These are phyloP conservation scores for Phytophthora sp. DNA, from an alignment of 352 stramenopile species.

Conservation along the genomic window DNA sequence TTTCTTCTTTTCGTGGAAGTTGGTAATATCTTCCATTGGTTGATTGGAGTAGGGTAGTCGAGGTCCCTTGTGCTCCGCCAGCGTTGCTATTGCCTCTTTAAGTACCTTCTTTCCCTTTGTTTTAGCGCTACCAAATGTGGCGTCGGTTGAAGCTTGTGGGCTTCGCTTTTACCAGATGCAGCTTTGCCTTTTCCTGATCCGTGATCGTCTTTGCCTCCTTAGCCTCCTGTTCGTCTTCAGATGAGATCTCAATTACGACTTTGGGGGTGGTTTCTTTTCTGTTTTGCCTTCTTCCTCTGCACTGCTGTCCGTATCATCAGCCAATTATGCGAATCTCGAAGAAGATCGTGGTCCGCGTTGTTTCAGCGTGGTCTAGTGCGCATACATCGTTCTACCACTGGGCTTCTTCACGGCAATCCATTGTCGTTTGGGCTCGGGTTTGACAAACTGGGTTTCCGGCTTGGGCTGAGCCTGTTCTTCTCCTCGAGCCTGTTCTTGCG, in stretches of 20 bases:
- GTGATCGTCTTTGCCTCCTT: not conserved
- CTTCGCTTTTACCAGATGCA: not conserved
- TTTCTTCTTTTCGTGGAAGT: too few relatives aligned
- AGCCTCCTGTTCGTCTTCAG: not conserved
- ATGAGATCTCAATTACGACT: not conserved
- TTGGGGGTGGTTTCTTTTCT: not conserved
- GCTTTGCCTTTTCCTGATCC: not conserved
- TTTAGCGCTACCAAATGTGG: constrained; percentile 2
- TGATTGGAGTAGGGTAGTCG: too few relatives aligned
- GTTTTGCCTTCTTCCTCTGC: not conserved
- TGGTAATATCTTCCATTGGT: not conserved
- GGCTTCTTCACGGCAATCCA: too few relatives aligned
- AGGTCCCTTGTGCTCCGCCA: not conserved
- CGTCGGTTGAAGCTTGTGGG: not conserved
- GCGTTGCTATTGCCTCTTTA: not conserved
- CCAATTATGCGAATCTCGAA: not conserved
- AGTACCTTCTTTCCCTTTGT: not conserved
- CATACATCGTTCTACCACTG: too few relatives aligned
- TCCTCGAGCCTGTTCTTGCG: too few relatives aligned
- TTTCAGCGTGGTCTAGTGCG: too few relatives aligned
- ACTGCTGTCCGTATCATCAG: not conserved
- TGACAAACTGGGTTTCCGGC: too few relatives aligned
- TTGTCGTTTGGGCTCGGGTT: too few relatives aligned
- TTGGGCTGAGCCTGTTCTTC: too few relatives aligned
- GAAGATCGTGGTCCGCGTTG: too few relatives aligned